phyloP scores from a whole-genome alignment of 2,329 filamentous ascomycete genomes.

The Thermothelomyces thermophilus region DNA sequence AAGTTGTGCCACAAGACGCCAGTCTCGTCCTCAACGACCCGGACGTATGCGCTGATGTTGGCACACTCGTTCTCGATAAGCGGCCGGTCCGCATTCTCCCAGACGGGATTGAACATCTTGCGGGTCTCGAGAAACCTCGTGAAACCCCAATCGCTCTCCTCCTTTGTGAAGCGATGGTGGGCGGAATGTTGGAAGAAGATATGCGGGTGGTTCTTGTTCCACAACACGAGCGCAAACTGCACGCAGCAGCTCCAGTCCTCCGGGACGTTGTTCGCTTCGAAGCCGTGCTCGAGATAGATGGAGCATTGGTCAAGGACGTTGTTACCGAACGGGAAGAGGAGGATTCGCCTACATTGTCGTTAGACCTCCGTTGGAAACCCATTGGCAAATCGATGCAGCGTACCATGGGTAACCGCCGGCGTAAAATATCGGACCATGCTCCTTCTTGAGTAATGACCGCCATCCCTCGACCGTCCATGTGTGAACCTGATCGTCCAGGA shows the following conservation, averaged over 20 bases:
- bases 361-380: constrained; percentile 1
- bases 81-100: constrained; percentile 62
- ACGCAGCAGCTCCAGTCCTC: constrained; percentile 96
- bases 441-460: constrained; percentile 67
- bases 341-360: constrained; percentile 60
- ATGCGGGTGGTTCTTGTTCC: constrained; percentile 88
- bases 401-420: constrained; percentile 85
- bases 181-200: constrained; percentile 75
- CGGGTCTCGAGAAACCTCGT: constrained; percentile 90
- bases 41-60: constrained; percentile 76
- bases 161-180: constrained; percentile 92
- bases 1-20: constrained; percentile 90
- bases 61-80: constrained; percentile 70
- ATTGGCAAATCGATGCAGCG: constrained; percentile 27
- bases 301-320: constrained; percentile 80
- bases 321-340: constrained; percentile 94
- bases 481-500: constrained; percentile 64
- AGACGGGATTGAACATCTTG: constrained; percentile 72
- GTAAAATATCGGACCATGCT: constrained; percentile 82
- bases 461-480: constrained; percentile 89
- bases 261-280: constrained; percentile 65
- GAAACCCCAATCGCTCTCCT: constrained; percentile 98
- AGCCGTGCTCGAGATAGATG: constrained; percentile 94
- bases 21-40: constrained; percentile 79
- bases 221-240: constrained; percentile 89